Percentiles rank a stretch among this genome's conserved stretches.
phyloP scores from a whole-genome alignment of 805 yeast species.

The Candida coleopterorum region DNA sequence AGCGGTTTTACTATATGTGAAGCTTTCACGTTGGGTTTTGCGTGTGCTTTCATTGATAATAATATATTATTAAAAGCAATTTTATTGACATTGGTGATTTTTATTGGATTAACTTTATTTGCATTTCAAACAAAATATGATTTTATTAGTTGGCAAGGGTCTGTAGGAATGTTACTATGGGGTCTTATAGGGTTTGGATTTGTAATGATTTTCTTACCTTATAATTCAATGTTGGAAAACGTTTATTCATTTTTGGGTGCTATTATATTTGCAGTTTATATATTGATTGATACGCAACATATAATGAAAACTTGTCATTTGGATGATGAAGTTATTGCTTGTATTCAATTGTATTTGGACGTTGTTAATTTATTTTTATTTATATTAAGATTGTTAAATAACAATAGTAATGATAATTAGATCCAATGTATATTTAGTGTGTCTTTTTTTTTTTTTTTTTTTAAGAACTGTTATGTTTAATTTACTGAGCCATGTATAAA shows the following conservation, averaged over 20 bases:
- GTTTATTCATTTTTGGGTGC: constrained; percentile 74
- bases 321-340: constrained; percentile 82
- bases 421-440: no score
- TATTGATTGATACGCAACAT: constrained; percentile 77
- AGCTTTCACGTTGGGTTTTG: constrained; percentile 66
- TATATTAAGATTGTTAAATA: constrained; percentile 58
- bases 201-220: constrained; percentile 57
- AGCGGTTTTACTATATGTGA: constrained; percentile 70
- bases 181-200: constrained; percentile 68
- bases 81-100: constrained; percentile 61
- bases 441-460: no score
- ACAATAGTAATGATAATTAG: constrained; percentile 18
- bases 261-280: constrained; percentile 62
- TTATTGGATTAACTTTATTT: constrained; percentile 70
- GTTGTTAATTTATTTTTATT: constrained; percentile 74
- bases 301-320: constrained; percentile 70
- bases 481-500: no score
- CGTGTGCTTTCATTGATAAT: constrained; percentile 59
- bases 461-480: no score
- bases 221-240: constrained; percentile 52
- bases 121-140: constrained; percentile 78
- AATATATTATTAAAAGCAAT: constrained; percentile 66
- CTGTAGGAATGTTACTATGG: constrained; percentile 52
- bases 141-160: constrained; percentile 63
- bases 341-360: constrained; percentile 75